Base-by-base conservation (phyloP, 768 basidiomycete species). In the Coprinopsis cinerea region DNA sequence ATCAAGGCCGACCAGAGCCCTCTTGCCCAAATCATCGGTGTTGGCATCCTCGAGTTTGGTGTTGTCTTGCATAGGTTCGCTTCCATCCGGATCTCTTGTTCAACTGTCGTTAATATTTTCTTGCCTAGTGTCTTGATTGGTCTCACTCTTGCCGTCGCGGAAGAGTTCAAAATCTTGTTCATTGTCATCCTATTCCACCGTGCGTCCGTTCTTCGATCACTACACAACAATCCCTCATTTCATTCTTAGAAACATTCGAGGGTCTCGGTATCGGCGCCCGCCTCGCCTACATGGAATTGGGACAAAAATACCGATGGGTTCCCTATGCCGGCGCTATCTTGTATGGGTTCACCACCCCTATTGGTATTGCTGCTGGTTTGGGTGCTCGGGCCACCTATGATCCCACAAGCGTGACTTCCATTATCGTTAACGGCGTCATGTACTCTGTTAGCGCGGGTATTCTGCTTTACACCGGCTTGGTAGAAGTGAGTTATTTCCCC, bases 1-100 rank as follows among this genome's bases (percentile, higher is more conserved):
- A 25, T 40, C 27, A 52, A n/a, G 4, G 59, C 65, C 2, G 65
- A 72, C 42, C 75, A 82, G 32, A 68, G 69, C 17, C 67, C 78
- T 2, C 49, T 69, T 7, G 83, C 89, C 2, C 92, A 94, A 63
- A 65, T 93, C 30, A 74, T 96, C 41, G 93, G 92, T 13, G 77
- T 99, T 41, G 90, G 79, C 27, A 93, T 97, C 51, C 73, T 99
- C 41, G 95, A 99, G 62, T 95, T 96, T 58, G 95, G 95, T 57
- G 91, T 97, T 25, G 64, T 92, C 4, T 66, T 97, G 26, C 93
- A 94, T 61, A 88, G 85, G 83, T 79, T 47, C 41, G 58, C 27
- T 14, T 43, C 18, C 35, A 32, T 24, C 27, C 9, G 4, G 36
- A 51, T 1, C 51, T 24, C 9, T 20, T 6, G 5, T 7, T 32